A percentile compares a stretch with the other conserved stretches of the same genome.
Evolutionary conservation across 768 basidiomycete genomes (phyloP).

Genomic region (Leccinum arenicola): DNA sequence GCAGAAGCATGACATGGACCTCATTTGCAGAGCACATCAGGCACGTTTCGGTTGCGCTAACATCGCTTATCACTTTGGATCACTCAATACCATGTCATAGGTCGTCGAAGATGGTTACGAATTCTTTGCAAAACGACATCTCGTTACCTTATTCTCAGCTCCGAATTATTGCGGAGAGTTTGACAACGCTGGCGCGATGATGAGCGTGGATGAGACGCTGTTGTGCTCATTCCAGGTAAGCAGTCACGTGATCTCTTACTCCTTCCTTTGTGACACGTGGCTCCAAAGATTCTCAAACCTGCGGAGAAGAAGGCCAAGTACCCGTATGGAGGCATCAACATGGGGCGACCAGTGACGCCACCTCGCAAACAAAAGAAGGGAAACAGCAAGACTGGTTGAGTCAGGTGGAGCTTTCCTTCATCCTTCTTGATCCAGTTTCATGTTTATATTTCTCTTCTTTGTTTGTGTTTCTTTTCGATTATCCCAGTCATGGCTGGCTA

Average conservation of each 20-base stretch:
- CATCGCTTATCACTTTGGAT: constrained; percentile 1
- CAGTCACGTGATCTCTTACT: constrained; percentile 11
- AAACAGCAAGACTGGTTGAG: constrained; percentile 66
- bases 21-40: constrained; percentile 98
- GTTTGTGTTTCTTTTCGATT: constrained; percentile 25
- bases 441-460: constrained; percentile 33
- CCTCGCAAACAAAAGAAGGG: constrained; percentile 99
- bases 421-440: constrained; percentile 26
- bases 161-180: constrained; percentile 97
- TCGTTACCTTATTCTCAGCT: constrained; percentile 96
- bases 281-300: constrained; percentile 87
- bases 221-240: constrained; percentile 96
- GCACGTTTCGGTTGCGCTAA: constrained; percentile 40
- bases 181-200: constrained; percentile 99
- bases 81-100: constrained; percentile 35
- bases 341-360: constrained; percentile 88
- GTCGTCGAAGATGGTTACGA: constrained; percentile 99
- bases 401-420: constrained; percentile 23
- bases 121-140: constrained; percentile 96
- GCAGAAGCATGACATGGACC: constrained; percentile 99
- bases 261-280: neutral
- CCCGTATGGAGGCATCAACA: constrained; percentile 82
- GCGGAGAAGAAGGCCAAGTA: constrained; percentile 98
- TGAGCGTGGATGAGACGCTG: constrained; percentile 97
- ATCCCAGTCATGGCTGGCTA: constrained; percentile 23